These are phyloP conservation scores for Phytophthora idaei DNA, from an alignment of 352 stramenopile species.

Conservation along the genomic window DNA sequence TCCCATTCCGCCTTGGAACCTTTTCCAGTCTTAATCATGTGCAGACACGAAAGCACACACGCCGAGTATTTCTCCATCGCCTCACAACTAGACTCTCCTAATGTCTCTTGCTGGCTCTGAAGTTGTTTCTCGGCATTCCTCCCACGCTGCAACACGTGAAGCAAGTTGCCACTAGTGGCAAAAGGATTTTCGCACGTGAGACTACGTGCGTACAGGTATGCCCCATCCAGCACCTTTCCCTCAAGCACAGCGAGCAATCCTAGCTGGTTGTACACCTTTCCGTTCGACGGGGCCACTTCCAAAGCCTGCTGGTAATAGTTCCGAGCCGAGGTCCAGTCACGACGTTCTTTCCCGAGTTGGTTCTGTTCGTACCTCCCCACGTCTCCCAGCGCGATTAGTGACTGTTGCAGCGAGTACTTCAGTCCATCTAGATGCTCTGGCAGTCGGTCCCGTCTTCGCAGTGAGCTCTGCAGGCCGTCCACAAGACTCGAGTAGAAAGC, in stretches of 20 bases:
- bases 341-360: slow-evolving; percentile 6
- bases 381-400: slow-evolving; percentile 57
- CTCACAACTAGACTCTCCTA: slow-evolving; percentile 8
- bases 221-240: slow-evolving; percentile 36
- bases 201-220: slow-evolving; percentile 56
- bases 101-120: slow-evolving; percentile 9
- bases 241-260: slow-evolving; percentile 49
- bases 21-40: slow-evolving; percentile 19
- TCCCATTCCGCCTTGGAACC: slow-evolving; percentile 12
- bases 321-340: slow-evolving; percentile 38
- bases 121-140: slow-evolving; percentile 17
- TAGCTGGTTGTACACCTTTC: slow-evolving; percentile 70
- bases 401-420: slow-evolving; percentile 44
- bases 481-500: slow-evolving; percentile 40
- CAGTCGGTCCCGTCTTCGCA: slow-evolving; percentile 10
- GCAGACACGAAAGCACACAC: slow-evolving; percentile 22
- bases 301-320: slow-evolving; percentile 48
- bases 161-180: slow-evolving; percentile 42
- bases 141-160: slow-evolving; percentile 37
- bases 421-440: slow-evolving; percentile 27
- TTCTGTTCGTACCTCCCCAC: slow-evolving; percentile 51
- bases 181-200: slow-evolving; percentile 51
- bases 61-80: slow-evolving; percentile 21
- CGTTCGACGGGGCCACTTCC: slow-evolving; percentile 44
- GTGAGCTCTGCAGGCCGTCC: slow-evolving; percentile 17